These are phyloP conservation scores for Microstroma glucosiphilum DNA, from an alignment of 1,284 basidiomycete genomes.

Conservation along the genomic window DNA sequence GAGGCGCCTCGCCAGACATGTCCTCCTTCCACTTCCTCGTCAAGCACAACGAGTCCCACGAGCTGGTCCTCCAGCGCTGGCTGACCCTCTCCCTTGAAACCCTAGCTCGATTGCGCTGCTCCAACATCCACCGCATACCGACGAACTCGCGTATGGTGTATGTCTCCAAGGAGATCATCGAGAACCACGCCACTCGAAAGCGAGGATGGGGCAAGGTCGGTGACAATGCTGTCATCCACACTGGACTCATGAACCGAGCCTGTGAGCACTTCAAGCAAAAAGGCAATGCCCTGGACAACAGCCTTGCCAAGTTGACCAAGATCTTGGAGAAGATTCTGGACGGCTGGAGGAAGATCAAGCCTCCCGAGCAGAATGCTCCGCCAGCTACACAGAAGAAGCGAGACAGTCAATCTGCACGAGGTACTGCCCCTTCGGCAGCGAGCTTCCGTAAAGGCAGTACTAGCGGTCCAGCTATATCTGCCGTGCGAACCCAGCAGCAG, in stretches of 20 bases:
- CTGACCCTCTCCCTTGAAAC: neutral
- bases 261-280: slow-evolving; percentile 1
- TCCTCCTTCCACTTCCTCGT: slow-evolving; percentile 3
- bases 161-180: slow-evolving; percentile 6
- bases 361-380: too few relatives aligned
- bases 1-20: neutral
- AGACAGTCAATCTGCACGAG: too few relatives aligned
- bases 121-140: neutral
- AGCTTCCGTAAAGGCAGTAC: too few relatives aligned
- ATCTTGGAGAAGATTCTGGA: slow-evolving; percentile 2
- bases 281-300: neutral
- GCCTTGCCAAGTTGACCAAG: neutral
- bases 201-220: slow-evolving; percentile 8
- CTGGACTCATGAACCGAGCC: neutral
- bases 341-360: neutral
- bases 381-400: too few relatives aligned
- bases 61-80: neutral
- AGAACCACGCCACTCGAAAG: slow-evolving; percentile 3
- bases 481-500: too few relatives aligned
- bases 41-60: slow-evolving; percentile 2
- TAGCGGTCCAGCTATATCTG: too few relatives aligned
- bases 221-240: neutral
- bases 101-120: neutral
- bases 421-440: too few relatives aligned
- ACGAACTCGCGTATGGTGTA: slow-evolving; percentile 2